These are phyloP conservation scores for Paratinospora sagittata DNA, from an alignment of 164 flowering plant genomes.

Conservation along the genomic window DNA sequence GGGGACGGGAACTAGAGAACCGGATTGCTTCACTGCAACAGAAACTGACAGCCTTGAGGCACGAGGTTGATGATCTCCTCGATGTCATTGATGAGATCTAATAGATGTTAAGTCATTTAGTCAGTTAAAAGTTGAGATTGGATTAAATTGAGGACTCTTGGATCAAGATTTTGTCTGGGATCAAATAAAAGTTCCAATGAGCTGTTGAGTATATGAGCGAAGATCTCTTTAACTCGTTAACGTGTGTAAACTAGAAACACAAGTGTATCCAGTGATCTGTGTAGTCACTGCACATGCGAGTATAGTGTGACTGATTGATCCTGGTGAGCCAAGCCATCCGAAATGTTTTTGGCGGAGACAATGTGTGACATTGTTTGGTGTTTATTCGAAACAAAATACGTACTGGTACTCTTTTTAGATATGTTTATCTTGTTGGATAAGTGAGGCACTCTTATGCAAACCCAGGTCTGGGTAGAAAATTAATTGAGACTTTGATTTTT, in stretches of 20 bases:
- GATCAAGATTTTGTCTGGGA: slow-evolving; percentile 16
- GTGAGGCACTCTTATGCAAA: too few relatives aligned
- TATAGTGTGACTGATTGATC: neutral
- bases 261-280: too few relatives aligned
- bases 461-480: too few relatives aligned
- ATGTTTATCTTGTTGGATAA: too few relatives aligned
- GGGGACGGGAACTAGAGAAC: slow-evolving; percentile 63
- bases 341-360: neutral
- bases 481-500: too few relatives aligned
- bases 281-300: too few relatives aligned
- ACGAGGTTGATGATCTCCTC: slow-evolving; percentile 80
- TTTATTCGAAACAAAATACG: too few relatives aligned
- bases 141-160: slow-evolving; percentile 2
- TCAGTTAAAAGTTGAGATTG: neutral
- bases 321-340: neutral
- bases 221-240: neutral
- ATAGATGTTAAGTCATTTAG: slow-evolving; percentile 3
- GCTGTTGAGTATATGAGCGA: neutral
- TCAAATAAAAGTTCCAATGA: neutral
- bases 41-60: slow-evolving; percentile 56
- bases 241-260: neutral
- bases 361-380: too few relatives aligned
- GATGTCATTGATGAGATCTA: slow-evolving; percentile 68
- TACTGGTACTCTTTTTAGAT: too few relatives aligned
- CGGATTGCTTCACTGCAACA: slow-evolving; percentile 64